phyloP scores from a whole-genome alignment of 208 protist genomes.

The Trypanosoma scelopori region DNA sequence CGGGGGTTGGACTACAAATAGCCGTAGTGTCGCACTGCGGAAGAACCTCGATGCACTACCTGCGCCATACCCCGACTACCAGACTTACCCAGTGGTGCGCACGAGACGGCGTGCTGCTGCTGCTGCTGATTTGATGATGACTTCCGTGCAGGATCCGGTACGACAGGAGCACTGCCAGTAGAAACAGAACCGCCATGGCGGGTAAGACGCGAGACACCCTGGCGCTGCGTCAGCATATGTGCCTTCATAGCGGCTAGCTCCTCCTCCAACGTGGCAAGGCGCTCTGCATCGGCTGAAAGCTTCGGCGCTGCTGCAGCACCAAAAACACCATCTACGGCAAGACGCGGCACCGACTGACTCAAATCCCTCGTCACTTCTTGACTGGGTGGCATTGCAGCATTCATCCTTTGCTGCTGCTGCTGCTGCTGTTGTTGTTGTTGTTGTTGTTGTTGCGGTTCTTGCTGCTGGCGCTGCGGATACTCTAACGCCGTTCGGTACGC shows the following conservation, averaged over 20 bases:
- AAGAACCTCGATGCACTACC: conserved; percentile 49
- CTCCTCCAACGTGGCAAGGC: conserved; percentile 48
- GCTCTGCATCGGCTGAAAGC: conserved; percentile 19
- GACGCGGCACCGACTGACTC: background rate
- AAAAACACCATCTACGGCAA: conserved; percentile 13
- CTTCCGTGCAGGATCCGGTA: background rate
- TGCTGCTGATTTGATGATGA: conserved; percentile 8
- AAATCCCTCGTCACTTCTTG: conserved; percentile 5
- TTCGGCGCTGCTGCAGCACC: background rate
- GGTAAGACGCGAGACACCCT: background rate
- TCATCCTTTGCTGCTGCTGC: background rate
- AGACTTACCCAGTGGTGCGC: background rate
- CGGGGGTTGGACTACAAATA: conserved; percentile 28
- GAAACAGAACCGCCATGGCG: conserved; percentile 7
- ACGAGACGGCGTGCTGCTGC: background rate
- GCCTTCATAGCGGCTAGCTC: conserved; percentile 68
- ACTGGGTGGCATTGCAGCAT: background rate
- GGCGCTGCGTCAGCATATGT: conserved; percentile 40
- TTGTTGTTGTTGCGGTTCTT: conserved; percentile 9
- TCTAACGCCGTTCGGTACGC: conserved; percentile 59
- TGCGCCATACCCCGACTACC: conserved; percentile 5
- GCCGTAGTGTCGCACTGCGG: conserved; percentile 75
- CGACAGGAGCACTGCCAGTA: background rate
- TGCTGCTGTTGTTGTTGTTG: background rate
- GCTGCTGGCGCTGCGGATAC: conserved; percentile 7